Evolutionary conservation across 352 stramenopile genomes (phyloP), one percentile per base, ranked within the genome.

Genomic region (Phytophthora cryptogea): DNA sequence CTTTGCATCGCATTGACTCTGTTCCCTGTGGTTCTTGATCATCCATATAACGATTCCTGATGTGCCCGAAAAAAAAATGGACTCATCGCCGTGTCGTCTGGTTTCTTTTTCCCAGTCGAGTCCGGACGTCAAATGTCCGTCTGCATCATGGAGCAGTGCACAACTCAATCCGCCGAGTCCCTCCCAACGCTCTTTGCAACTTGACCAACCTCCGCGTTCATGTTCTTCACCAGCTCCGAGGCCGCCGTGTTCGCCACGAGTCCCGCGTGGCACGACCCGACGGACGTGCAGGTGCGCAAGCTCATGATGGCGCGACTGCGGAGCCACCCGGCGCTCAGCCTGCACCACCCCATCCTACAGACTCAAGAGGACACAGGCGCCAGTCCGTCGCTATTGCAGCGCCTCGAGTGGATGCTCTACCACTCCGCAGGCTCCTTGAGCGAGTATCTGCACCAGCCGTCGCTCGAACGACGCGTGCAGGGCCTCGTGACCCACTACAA

Each of bases 361-460:
- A 41, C 43, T 6, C 31, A 47, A 31, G 49, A 70, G 46, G 47
- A 67, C 39, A 63, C 53, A 8, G 47, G 57, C 16, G 50, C 47
- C 1, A 63, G 76, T 58, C 76, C 75, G 36, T 82, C 80, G 16
- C 72, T 92, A 30, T 54, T 90, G 50, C 83, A 87, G 51, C 77
- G 83, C 0, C 78, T 92, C 52, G 83, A 92, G 59, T 85, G 83
- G 70, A 88, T 89, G 76, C 62, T 92, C 26, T 92, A 87, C 67
- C 70, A 88, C 33, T 78, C 76, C 8, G 83, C 83, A 0, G 65
- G 77, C 16, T 92, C 83, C 13, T 54, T 89, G 10, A 50, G 69
- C 48, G 83, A 92, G 57, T 92, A 90, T 48, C 53, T 80, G 41
- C 83, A 88, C 68, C 61, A 74, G 14, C 72, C 70, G 33, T 87